These are phyloP conservation scores for Acorus calamus DNA, from an alignment of 106 monocot species.

Conservation along the genomic window DNA sequence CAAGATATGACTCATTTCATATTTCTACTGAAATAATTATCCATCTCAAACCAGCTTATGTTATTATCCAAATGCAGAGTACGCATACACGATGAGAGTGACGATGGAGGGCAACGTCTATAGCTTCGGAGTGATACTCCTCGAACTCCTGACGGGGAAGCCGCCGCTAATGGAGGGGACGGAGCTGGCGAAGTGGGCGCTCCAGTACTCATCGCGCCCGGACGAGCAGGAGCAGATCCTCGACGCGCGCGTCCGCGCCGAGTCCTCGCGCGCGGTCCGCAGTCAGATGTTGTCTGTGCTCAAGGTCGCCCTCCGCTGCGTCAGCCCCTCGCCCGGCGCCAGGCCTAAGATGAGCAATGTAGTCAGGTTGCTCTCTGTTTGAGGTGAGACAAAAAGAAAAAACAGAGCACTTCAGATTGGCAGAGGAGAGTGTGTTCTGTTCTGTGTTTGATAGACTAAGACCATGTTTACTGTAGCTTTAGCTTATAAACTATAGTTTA, in stretches of 20 bases:
- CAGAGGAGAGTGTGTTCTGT: too few species aligned
- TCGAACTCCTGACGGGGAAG: constrained; percentile 60
- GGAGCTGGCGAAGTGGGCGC: constrained; percentile 57
- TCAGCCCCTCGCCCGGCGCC: constrained; percentile 27
- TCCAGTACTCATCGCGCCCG: constrained; percentile 13
- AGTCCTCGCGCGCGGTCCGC: constrained; percentile 19
- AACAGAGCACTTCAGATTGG: too few species aligned
- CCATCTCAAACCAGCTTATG: too few species aligned
- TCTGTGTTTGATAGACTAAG: too few species aligned
- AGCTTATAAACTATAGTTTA: too few species aligned
- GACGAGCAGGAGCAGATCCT: constrained; percentile 36
- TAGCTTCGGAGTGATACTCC: constrained; percentile 57
- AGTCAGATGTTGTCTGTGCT: constrained; percentile 58
- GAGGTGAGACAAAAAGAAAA: too few species aligned
- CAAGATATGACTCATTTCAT: too few species aligned
- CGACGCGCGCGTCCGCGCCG: constrained; percentile 25
- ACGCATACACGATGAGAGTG: constrained; percentile 64
- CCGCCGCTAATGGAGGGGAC: constrained; percentile 36
- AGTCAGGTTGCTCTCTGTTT: constrained; percentile 23
- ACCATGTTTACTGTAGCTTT: too few species aligned
- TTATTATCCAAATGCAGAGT: constrained; percentile 72
- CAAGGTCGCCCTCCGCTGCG: constrained; percentile 56
- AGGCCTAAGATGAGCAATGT: constrained; percentile 51
- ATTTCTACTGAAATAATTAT: too few species aligned
- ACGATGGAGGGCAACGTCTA: constrained; percentile 59